Conservation (phyloP, 345 rosid species). For the Draba incana region DNA sequence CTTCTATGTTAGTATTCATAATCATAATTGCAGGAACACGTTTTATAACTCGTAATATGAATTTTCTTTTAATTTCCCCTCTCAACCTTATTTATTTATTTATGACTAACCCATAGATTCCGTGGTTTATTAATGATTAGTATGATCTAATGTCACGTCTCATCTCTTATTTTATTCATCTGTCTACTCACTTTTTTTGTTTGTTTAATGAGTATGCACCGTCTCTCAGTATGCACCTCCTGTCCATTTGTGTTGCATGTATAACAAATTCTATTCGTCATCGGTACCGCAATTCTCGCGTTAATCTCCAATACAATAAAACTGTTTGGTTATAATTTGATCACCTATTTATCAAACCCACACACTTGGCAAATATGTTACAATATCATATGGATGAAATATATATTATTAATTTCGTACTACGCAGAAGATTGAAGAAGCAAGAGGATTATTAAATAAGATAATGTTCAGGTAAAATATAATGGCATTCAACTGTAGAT, state of each 20-base stretch:
- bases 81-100: background rate
- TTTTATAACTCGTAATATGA: too few species aligned
- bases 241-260: background rate
- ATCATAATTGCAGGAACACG: too few species aligned
- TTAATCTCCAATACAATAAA: background rate
- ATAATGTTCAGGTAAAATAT: background rate
- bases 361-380: too few species aligned
- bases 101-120: constrained; percentile 10
- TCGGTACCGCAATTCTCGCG: constrained; percentile 17
- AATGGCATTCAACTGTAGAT: constrained; percentile 14
- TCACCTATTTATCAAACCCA: too few species aligned
- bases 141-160: constrained; percentile 15
- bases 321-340: background rate
- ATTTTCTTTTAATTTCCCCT: too few species aligned
- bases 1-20: too few species aligned
- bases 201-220: too few species aligned
- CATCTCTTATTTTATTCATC: too few species aligned
- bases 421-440: constrained; percentile 17
- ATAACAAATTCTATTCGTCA: background rate
- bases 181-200: too few species aligned
- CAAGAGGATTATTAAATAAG: background rate
- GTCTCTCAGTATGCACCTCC: too few species aligned
- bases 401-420: too few species aligned
- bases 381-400: too few species aligned
- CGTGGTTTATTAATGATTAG: background rate